These are phyloP conservation scores for Epichloe sibirici DNA, from an alignment of 2,329 filamentous ascomycete genomes.

Conservation along the genomic window DNA sequence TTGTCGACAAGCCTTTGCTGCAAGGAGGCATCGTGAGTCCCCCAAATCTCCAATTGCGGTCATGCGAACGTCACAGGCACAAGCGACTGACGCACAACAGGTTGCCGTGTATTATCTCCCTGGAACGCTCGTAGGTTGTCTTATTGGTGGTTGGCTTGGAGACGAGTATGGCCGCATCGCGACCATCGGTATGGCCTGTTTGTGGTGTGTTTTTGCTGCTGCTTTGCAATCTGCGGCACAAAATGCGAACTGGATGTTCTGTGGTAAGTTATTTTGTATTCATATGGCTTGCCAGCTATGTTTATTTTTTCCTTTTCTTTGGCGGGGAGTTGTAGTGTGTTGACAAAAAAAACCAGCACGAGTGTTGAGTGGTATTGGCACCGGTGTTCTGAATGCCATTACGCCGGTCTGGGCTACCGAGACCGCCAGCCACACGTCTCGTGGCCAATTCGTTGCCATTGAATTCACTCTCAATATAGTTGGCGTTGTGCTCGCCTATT, in stretches of 20 bases:
- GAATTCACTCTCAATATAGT: constrained; percentile 66
- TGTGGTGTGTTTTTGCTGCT: constrained; percentile 49
- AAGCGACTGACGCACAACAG: background rate
- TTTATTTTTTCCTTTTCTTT: too few relatives aligned
- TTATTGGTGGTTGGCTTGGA: constrained; percentile 35
- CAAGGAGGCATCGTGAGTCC: constrained; percentile 34
- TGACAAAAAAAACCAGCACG: constrained; percentile 22
- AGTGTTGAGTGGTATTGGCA: constrained; percentile 39
- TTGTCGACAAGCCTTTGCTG: constrained; percentile 41
- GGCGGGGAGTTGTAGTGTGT: too few relatives aligned
- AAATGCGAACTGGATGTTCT: constrained; percentile 60
- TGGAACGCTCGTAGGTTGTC: constrained; percentile 37
- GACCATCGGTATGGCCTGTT: constrained; percentile 47
- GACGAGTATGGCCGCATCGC: constrained; percentile 38
- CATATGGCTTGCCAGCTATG: too few relatives aligned
- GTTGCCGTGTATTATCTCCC: constrained; percentile 36
- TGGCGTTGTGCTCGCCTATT: constrained; percentile 50
- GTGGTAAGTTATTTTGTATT: constrained; percentile 24
- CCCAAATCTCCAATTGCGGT: background rate
- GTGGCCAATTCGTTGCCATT: constrained; percentile 57
- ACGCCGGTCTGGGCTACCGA: constrained; percentile 37
- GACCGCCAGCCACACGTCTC: constrained; percentile 35
- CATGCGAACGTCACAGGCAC: background rate
- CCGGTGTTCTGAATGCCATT: constrained; percentile 37
- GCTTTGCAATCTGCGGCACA: constrained; percentile 52